A percentile compares a stretch with the other conserved stretches of the same genome.
These are phyloP conservation scores for Metschnikowia lachancei DNA, from an alignment of 805 yeast genomes.

Conservation along the genomic window DNA sequence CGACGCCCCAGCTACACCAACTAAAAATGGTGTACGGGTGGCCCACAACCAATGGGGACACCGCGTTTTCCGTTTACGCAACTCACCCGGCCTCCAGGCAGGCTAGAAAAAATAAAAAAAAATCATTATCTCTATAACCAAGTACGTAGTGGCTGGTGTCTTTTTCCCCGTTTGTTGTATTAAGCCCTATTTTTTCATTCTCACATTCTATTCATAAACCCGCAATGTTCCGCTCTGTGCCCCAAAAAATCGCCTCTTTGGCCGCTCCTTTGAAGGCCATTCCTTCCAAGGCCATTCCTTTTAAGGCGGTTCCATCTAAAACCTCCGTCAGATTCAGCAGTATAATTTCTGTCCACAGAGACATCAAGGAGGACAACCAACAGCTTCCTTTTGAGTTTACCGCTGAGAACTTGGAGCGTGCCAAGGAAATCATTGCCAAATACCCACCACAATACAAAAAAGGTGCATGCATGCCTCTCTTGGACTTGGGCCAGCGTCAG, in stretches of 20 bases:
- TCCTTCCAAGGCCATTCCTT: too few species aligned
- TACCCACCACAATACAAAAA: slow-evolving; percentile 86
- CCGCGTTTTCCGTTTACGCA: slow-evolving; percentile 20
- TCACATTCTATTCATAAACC: not conserved
- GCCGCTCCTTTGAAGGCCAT: slow-evolving; percentile 7
- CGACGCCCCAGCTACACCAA: too few species aligned
- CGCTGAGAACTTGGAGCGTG: slow-evolving; percentile 60
- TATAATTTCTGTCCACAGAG: slow-evolving; percentile 65
- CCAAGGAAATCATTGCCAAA: slow-evolving; percentile 70
- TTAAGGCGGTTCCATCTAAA: not conserved
- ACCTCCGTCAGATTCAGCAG: slow-evolving; percentile 34
- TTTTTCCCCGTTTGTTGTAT: too few species aligned
- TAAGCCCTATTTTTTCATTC: too few species aligned
- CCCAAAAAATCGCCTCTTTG: slow-evolving; percentile 17
- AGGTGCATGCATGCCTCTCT: slow-evolving; percentile 83
- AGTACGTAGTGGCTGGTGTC: too few species aligned
- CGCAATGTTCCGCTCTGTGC: slow-evolving; percentile 25
- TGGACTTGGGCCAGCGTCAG: slow-evolving; percentile 86
- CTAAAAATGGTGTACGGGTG: slow-evolving; percentile 19
- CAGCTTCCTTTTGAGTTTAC: slow-evolving; percentile 70
- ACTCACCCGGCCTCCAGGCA: not conserved
- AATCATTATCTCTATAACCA: too few species aligned
- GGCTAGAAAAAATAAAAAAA: too few species aligned
- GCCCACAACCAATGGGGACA: slow-evolving; percentile 17
- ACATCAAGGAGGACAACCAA: slow-evolving; percentile 64